Evolutionary conservation across 148 eudicot species (phyloP).

Genomic region (Vaccinium darrowii): DNA sequence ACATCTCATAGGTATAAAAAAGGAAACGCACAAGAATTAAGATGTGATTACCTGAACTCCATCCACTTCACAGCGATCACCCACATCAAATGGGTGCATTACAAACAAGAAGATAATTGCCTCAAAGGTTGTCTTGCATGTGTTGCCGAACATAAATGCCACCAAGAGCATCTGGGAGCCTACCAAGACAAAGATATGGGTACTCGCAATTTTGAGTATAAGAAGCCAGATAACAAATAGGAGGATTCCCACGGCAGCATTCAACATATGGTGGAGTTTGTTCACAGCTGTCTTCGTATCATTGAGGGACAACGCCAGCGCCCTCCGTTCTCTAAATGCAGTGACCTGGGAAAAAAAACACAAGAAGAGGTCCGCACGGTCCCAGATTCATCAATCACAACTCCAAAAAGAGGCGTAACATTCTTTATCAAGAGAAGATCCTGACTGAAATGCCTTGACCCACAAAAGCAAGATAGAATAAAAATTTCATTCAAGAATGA

Average conservation of each 20-base stretch:
- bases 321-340: conserved; percentile 34
- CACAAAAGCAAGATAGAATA: not conserved
- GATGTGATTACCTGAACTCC: conserved; percentile 32
- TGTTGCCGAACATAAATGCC: conserved; percentile 36
- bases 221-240: conserved; percentile 31
- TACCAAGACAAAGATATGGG: conserved; percentile 24
- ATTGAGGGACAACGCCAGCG: conserved; percentile 34
- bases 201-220: conserved; percentile 26
- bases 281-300: conserved; percentile 41
- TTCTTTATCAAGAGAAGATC: not conserved
- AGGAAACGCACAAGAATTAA: too few species aligned
- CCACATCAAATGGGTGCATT: conserved; percentile 34
- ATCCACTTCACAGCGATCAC: conserved; percentile 39
- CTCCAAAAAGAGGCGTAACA: not conserved
- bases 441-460: not conserved
- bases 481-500: not conserved
- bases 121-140: conserved; percentile 33
- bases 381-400: not conserved
- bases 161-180: conserved; percentile 27
- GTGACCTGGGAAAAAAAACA: conserved; percentile 20
- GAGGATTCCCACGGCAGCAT: conserved; percentile 20
- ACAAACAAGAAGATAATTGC: conserved; percentile 34
- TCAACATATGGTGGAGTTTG: conserved; percentile 35
- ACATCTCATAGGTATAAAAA: not conserved
- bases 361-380: not conserved